A percentile compares a stretch with the other conserved stretches of the same genome.
These are phyloP conservation scores for Phaseolus lunatus DNA, from an alignment of 306 rosid genomes.

Conservation along the genomic window DNA sequence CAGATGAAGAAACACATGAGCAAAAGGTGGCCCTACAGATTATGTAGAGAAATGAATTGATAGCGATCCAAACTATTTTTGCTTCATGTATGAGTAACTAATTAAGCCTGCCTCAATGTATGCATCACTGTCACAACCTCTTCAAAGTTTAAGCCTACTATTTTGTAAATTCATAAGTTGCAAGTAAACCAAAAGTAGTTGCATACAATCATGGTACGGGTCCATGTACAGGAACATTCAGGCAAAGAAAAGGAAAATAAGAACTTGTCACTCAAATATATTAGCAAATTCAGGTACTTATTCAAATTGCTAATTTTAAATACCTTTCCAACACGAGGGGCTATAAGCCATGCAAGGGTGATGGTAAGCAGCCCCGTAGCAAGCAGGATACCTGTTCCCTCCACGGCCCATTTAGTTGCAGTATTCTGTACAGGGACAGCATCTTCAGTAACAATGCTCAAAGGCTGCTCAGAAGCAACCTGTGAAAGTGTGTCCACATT, in stretches of 20 bases:
- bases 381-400: slow-evolving; percentile 90
- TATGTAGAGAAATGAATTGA: not conserved
- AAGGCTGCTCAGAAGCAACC: slow-evolving; percentile 71
- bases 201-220: not conserved
- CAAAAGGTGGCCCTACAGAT: slow-evolving; percentile 1
- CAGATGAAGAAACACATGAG: not conserved
- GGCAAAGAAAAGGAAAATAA: slow-evolving; percentile 25
- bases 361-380: slow-evolving; percentile 97
- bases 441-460: slow-evolving; percentile 60
- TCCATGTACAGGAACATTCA: not conserved
- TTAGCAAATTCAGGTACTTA: not conserved
- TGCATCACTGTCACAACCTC: slow-evolving; percentile 26
- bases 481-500: slow-evolving; percentile 62
- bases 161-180: not conserved
- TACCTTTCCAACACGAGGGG: slow-evolving; percentile 98
- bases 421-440: slow-evolving; percentile 65
- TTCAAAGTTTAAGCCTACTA: slow-evolving; percentile 17
- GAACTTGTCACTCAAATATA: not conserved
- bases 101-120: slow-evolving; percentile 28
- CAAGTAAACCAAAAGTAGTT: slow-evolving; percentile 7
- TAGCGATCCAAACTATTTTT: slow-evolving; percentile 2
- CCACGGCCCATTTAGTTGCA: slow-evolving; percentile 92
- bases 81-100: slow-evolving; percentile 3
- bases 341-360: slow-evolving; percentile 93
- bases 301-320: slow-evolving; percentile 21